A percentile compares a stretch with the other conserved stretches of the same genome.
Conservation (phyloP, 176 grass and related monocot species). For the Oryza brachyantha region DNA sequence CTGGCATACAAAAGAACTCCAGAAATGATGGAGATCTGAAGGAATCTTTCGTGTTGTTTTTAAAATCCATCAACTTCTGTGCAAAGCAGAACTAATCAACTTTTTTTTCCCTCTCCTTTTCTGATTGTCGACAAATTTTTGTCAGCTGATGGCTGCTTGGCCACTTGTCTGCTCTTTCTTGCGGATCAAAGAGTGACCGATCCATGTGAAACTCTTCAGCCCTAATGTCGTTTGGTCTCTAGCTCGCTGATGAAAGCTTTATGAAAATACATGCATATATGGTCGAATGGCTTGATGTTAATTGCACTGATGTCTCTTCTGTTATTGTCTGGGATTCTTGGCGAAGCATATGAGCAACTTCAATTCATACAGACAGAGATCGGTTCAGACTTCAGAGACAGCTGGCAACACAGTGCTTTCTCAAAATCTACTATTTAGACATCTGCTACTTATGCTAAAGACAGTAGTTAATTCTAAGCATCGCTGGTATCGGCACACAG, state of each 20-base stretch:
- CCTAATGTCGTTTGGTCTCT: not conserved
- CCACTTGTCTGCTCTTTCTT: not conserved
- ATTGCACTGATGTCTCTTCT: not conserved
- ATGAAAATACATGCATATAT: not conserved
- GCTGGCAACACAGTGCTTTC: not conserved
- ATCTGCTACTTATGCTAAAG: not conserved
- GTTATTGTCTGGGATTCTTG: not conserved
- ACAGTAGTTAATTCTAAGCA: not conserved
- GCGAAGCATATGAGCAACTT: not conserved
- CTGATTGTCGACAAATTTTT: not conserved
- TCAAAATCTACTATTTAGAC: not conserved
- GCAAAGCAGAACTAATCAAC: conserved; percentile 18
- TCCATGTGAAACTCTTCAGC: not conserved
- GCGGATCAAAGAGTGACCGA: not conserved
- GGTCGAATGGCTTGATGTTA: not conserved
- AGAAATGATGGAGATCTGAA: conserved; percentile 42
- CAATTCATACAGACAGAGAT: not conserved
- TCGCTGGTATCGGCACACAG: not conserved
- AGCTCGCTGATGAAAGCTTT: not conserved
- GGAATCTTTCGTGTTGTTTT: conserved; percentile 3
- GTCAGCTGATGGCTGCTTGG: not conserved
- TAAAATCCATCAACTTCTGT: not conserved
- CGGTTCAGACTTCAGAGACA: not conserved
- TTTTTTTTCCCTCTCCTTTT: not conserved
- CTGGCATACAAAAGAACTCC: conserved; percentile 27